Evolutionary conservation across 169 alveolate genomes (phyloP).

Genomic region (Eimeria sp.): DNA sequence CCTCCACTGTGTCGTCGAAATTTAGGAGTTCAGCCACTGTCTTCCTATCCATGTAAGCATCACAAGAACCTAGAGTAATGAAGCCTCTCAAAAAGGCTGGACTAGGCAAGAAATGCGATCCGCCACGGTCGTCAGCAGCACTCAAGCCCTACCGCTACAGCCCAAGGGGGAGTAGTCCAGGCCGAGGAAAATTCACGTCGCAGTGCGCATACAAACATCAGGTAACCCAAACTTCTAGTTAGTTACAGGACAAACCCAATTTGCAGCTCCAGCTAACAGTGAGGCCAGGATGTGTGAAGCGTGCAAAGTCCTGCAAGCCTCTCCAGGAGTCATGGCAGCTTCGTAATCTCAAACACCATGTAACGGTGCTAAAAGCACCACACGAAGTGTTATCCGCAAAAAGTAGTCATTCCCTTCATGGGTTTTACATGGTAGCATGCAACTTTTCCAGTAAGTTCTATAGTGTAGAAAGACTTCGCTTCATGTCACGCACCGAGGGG

Average conservation of each 20-base stretch:
- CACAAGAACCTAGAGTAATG: background rate
- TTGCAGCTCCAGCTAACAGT: background rate
- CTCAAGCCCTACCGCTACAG: constrained; percentile 18
- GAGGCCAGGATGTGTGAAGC: background rate
- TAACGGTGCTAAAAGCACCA: background rate
- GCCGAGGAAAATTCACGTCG: background rate
- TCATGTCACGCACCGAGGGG: background rate
- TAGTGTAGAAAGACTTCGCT: background rate
- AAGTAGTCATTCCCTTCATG: background rate
- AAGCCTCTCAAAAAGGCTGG: background rate
- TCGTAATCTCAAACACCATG: background rate
- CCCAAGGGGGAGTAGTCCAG: background rate
- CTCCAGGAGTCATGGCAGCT: background rate
- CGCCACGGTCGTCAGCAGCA: background rate
- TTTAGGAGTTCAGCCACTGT: background rate
- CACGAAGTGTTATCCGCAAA: background rate
- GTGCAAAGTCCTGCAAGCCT: background rate
- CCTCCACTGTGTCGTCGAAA: background rate
- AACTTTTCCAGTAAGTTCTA: background rate
- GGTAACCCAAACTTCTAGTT: background rate
- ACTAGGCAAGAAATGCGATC: background rate
- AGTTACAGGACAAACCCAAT: background rate
- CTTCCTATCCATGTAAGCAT: constrained; percentile 12
- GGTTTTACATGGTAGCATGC: background rate
- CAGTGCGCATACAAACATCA: background rate